These are phyloP conservation scores for Cajanus cajan DNA, from an alignment of 306 rosid species.

Conservation along the genomic window DNA sequence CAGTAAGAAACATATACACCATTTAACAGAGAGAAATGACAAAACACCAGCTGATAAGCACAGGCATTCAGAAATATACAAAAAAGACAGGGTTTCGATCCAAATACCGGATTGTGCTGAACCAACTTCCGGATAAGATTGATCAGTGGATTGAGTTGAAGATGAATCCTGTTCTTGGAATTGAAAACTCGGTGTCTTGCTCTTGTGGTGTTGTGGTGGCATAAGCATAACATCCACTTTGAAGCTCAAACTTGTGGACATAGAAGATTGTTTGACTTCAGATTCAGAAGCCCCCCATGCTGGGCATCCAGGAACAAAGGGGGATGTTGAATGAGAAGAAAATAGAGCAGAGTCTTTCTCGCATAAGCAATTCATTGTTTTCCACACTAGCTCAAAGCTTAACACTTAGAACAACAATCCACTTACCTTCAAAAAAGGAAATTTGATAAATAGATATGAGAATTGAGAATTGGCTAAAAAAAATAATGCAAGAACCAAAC, in stretches of 20 bases:
- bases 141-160: conserved; percentile 58
- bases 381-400: conserved; percentile 12
- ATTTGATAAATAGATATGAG: background rate
- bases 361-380: conserved; percentile 41
- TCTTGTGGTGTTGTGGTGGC: conserved; percentile 46
- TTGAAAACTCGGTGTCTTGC: conserved; percentile 47
- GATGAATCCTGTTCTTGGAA: conserved; percentile 62
- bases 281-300: conserved; percentile 40
- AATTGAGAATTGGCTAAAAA: background rate
- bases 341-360: conserved; percentile 35
- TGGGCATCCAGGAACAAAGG: conserved; percentile 24
- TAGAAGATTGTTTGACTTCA: conserved; percentile 42
- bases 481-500: background rate
- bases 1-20: background rate
- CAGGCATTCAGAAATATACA: background rate
- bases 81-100: background rate
- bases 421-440: conserved; percentile 23
- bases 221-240: conserved; percentile 48
- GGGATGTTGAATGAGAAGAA: conserved; percentile 31
- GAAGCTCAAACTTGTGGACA: conserved; percentile 41
- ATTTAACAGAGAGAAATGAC: background rate
- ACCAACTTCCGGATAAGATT: conserved; percentile 46
- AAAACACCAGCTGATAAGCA: background rate
- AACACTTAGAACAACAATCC: conserved; percentile 20
- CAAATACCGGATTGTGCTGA: conserved; percentile 48